These are phyloP conservation scores for Cornus controversa DNA, from an alignment of 148 eudicot genomes.

Conservation along the genomic window DNA sequence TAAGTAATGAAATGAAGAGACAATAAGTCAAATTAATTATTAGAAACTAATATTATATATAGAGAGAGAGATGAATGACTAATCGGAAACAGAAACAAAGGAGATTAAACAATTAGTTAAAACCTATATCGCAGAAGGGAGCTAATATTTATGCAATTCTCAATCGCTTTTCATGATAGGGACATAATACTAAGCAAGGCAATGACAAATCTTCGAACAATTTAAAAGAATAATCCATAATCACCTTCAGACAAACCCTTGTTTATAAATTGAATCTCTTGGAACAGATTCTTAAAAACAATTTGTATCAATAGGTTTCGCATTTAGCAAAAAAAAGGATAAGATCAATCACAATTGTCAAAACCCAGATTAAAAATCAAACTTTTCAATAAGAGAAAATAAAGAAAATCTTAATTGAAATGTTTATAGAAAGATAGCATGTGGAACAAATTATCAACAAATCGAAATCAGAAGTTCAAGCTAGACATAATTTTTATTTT, in stretches of 20 bases:
- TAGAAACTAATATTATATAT: not conserved
- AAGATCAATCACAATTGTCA: not conserved
- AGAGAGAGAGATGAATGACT: not conserved
- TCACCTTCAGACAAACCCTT: constrained; percentile 4
- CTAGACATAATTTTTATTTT: too few species aligned
- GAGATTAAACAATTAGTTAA: not conserved
- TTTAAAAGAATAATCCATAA: not conserved
- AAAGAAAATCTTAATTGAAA: not conserved
- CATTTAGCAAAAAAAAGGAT: not conserved
- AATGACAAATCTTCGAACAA: not conserved
- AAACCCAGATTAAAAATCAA: not conserved
- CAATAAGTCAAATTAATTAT: constrained; percentile 4
- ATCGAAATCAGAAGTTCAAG: not conserved
- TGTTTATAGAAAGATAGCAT: not conserved
- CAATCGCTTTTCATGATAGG: not conserved
- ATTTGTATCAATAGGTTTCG: not conserved
- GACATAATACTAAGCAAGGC: not conserved
- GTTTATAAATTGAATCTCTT: not conserved
- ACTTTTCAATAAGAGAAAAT: not conserved
- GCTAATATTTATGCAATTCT: constrained; percentile 5
- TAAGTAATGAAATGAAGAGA: not conserved
- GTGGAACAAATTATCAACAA: not conserved
- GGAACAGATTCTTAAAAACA: not conserved
- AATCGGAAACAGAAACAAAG: constrained; percentile 7
- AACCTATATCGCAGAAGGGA: not conserved